Conservation (phyloP, 2,329 filamentous ascomycete species). For the Arthrobotrys pseudoclavata region DNA sequence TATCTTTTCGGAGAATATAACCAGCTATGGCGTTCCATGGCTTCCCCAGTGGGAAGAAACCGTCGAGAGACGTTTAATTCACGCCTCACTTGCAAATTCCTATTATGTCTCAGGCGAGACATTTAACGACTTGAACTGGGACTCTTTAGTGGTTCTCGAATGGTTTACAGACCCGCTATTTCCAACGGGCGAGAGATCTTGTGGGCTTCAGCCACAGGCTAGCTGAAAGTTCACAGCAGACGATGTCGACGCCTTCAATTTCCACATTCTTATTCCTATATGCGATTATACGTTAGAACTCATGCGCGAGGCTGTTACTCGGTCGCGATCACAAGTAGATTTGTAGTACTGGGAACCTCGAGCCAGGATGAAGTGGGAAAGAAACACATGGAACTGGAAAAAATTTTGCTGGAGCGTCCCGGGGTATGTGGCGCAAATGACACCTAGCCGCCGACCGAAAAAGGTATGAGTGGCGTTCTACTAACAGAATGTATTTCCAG, state of each 20-base stretch:
- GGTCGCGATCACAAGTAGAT: background rate
- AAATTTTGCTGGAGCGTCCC: slow-evolving; percentile 9
- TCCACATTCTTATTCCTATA: slow-evolving; percentile 43
- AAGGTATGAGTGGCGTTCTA: slow-evolving; percentile 28
- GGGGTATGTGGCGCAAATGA: slow-evolving; percentile 48
- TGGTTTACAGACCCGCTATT: slow-evolving; percentile 10
- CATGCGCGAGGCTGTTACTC: slow-evolving; percentile 1
- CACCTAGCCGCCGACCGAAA: slow-evolving; percentile 50
- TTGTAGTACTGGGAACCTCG: background rate
- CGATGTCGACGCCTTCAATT: slow-evolving; percentile 41
- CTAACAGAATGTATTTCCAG: slow-evolving; percentile 17
- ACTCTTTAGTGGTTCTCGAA: slow-evolving; percentile 25
- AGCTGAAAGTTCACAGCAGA: slow-evolving; percentile 4
- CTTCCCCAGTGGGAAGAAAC: slow-evolving; percentile 29
- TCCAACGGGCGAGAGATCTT: slow-evolving; percentile 14
- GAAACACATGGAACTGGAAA: slow-evolving; percentile 18
- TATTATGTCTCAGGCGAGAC: slow-evolving; percentile 53
- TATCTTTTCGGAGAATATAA: slow-evolving; percentile 57
- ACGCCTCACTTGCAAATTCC: slow-evolving; percentile 35
- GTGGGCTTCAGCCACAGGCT: slow-evolving; percentile 46
- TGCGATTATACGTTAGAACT: slow-evolving; percentile 28
- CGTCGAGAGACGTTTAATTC: slow-evolving; percentile 23
- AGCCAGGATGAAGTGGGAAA: slow-evolving; percentile 9
- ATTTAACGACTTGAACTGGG: slow-evolving; percentile 29
- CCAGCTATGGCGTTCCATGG: slow-evolving; percentile 50